A percentile compares a stretch with the other conserved stretches of the same genome.
These are phyloP conservation scores for Epichloe glyceriae DNA, from an alignment of 2,329 filamentous ascomycete genomes.

Conservation along the genomic window DNA sequence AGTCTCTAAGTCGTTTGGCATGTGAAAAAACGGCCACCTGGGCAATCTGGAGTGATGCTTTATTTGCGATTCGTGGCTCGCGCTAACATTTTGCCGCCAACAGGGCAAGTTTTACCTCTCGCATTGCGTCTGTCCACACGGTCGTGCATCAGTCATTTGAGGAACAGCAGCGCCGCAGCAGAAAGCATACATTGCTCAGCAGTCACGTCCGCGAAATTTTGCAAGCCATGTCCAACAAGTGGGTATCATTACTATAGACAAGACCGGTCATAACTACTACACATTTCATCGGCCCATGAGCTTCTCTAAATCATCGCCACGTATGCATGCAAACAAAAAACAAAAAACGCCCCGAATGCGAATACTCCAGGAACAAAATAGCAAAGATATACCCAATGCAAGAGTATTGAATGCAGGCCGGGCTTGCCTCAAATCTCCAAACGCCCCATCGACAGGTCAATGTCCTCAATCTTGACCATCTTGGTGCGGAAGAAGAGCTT, in stretches of 20 bases:
- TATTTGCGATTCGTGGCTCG: too few relatives aligned
- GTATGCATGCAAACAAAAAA: conserved; percentile 1
- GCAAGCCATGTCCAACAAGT: neutral
- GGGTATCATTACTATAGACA: conserved; percentile 7
- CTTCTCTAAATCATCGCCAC: neutral
- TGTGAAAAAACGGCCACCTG: too few relatives aligned
- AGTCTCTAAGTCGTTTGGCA: too few relatives aligned
- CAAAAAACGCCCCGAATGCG: neutral
- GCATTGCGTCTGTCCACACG: too few relatives aligned
- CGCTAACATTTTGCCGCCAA: too few relatives aligned
- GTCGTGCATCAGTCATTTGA: too few relatives aligned
- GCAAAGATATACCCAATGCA: too few relatives aligned
- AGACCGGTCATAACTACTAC: neutral
- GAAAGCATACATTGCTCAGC: neutral
- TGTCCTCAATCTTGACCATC: conserved; percentile 22
- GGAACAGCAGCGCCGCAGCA: too few relatives aligned
- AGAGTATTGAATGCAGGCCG: too few relatives aligned
- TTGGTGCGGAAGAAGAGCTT: conserved; percentile 35
- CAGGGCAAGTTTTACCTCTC: too few relatives aligned
- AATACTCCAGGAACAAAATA: neutral
- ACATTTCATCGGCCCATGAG: too few relatives aligned
- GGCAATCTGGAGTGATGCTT: too few relatives aligned
- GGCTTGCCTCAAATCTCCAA: neutral
- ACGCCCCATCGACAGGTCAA: conserved; percentile 18
- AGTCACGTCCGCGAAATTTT: neutral